These are phyloP conservation scores for Penicillium aurantiogriseum DNA, from an alignment of 2,329 filamentous ascomycete species.

Conservation along the genomic window DNA sequence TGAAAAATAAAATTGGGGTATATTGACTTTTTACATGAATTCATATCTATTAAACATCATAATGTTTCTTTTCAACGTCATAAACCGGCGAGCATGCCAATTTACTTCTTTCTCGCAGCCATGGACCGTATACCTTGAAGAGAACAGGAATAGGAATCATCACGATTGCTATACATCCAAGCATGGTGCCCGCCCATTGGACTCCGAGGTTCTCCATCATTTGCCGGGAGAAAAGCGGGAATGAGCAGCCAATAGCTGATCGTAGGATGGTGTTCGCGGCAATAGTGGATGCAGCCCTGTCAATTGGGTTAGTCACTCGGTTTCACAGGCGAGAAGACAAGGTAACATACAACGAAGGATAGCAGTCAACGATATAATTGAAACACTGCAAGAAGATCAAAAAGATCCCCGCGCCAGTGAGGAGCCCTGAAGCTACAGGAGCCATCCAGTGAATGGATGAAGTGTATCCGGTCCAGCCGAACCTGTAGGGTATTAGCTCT, in stretches of 20 bases:
- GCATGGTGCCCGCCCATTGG: conserved; percentile 10
- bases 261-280: conserved; percentile 9
- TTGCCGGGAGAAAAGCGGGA: conserved; percentile 9
- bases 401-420: conserved; percentile 57
- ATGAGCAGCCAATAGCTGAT: conserved; percentile 8
- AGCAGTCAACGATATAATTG: conserved; percentile 61
- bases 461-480: conserved; percentile 69
- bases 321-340: too few relatives aligned
- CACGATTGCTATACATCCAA: conserved; percentile 5
- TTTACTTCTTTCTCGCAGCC: conserved; percentile 5
- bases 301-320: conserved; percentile 5
- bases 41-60: conserved; percentile 8
- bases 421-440: conserved; percentile 46
- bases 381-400: conserved; percentile 56
- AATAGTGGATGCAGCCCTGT: conserved; percentile 10
- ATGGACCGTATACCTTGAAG: conserved; percentile 10
- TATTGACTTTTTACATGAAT: not conserved
- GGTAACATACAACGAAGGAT: conserved; percentile 49
- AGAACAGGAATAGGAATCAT: conserved; percentile 12
- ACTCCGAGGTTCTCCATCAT: conserved; percentile 11
- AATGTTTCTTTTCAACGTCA: conserved; percentile 8
- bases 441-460: conserved; percentile 42
- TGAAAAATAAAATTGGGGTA: not conserved
- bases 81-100: conserved; percentile 10
- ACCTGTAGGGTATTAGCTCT: conserved; percentile 3